Conservation (phyloP, 495 filamentous ascomycete species). For the Aspergillus sclerotiicarbonarius region DNA sequence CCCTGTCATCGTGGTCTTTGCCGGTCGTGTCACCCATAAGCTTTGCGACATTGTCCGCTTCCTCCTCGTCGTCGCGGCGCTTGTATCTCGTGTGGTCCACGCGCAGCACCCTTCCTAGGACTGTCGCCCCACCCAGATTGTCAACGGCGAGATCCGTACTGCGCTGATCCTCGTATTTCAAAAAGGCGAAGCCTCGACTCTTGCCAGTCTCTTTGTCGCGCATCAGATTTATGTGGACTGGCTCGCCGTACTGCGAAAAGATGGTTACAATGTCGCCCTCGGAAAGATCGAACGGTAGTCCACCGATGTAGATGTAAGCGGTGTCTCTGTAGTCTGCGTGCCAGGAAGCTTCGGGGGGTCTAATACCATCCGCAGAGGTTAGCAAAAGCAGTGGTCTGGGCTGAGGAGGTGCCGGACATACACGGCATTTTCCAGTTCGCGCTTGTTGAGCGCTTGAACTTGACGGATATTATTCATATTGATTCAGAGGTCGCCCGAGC, state of each 20-base stretch:
- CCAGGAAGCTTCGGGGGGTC: constrained; percentile 85
- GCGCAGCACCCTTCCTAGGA: constrained; percentile 75
- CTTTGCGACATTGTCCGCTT: constrained; percentile 53
- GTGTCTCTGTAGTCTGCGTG: constrained; percentile 97
- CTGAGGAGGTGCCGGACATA: constrained; percentile 29
- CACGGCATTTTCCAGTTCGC: constrained; percentile 86
- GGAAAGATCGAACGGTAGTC: constrained; percentile 87
- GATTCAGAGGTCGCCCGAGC: background rate
- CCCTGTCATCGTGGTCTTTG: constrained; percentile 23
- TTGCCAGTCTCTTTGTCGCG: constrained; percentile 97
- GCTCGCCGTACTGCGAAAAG: constrained; percentile 96
- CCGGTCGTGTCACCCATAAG: constrained; percentile 33
- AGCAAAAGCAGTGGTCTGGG: constrained; percentile 10
- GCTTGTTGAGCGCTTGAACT: constrained; percentile 90
- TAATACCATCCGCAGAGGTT: constrained; percentile 27
- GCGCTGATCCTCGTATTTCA: constrained; percentile 98
- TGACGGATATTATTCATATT: constrained; percentile 89
- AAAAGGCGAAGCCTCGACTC: constrained; percentile 86
- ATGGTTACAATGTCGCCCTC: constrained; percentile 96
- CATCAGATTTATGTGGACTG: constrained; percentile 81
- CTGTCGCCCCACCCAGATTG: constrained; percentile 82
- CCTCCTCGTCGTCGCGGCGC: constrained; percentile 79
- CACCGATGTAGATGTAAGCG: constrained; percentile 94
- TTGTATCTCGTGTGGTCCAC: constrained; percentile 95
- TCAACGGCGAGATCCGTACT: constrained; percentile 95